Base-by-base conservation (phyloP, 2,329 filamentous ascomycete species). In the Talaromyces sp. region DNA sequence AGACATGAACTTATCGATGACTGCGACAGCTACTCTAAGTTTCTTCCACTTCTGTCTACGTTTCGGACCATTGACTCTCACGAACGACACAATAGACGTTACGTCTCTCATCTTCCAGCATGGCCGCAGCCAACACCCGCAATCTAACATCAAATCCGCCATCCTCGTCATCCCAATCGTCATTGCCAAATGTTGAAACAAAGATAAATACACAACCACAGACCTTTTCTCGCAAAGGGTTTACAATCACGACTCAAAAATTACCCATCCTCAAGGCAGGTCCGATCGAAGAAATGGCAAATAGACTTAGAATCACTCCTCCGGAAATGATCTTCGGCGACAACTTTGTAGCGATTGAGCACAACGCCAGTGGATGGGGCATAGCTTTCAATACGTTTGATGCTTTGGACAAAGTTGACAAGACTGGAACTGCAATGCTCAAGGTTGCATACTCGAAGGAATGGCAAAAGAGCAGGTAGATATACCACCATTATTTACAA, bases 281-380 rank as follows among this genome's bases (percentile, higher is more conserved):
- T 6, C 91, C 93, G 60, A 98, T 99, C 74, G 93, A 97, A 74
- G 87, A 86, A 43, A 91, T 99, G 87, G 88, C 89, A 47, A 83
- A 84, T 65, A 87, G 86, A 68, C 84, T 99, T 62, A 88, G 89
- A 35, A 97, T 99, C 74, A 88, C 94, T 19, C 87, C 94, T 47
- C 95, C 95, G 9, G 95, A 99, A 81, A 99, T 99, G 95, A 99
- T 99, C 69, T 99, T 99, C 75, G 95, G 95, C 67, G 93, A 99
- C 82, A 99, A 99, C 77, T 82, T 90, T 65, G 88, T 96, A 47
- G 81, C 86, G 7, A 84, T 99, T 66, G 83, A 88, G 62, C 92
- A 98, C 79, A 67, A 81, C n/a, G 83, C 85, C 22, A 88, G 85
- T n/a, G 87, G 88, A 52, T 99, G 93, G 92, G 82, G 82, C 52